A percentile compares a stretch with the other conserved stretches of the same genome.
phyloP scores from a whole-genome alignment of 345 rosid species.

The Citrus inodora region DNA sequence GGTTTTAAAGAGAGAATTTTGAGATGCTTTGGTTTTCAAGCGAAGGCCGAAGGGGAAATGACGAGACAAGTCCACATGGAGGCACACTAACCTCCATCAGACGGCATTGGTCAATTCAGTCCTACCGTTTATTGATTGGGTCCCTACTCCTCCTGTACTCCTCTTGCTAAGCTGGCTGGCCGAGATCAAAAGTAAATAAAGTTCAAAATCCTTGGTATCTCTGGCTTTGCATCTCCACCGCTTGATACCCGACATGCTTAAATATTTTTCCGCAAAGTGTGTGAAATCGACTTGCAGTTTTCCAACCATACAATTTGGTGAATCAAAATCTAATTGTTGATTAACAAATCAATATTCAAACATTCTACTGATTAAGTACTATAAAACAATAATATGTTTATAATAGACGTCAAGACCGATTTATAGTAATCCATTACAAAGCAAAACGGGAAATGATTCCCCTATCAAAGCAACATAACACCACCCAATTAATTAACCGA shows the following conservation, averaged over 20 bases:
- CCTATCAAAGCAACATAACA: too few species aligned
- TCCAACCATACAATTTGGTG: background rate
- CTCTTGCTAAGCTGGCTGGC: slow-evolving; percentile 9
- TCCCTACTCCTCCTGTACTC: background rate
- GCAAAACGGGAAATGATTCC: too few species aligned
- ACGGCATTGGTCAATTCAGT: background rate
- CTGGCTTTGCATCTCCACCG: background rate
- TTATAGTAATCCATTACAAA: too few species aligned
- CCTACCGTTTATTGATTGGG: background rate
- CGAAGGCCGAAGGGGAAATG: background rate
- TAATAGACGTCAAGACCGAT: too few species aligned
- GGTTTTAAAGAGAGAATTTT: background rate
- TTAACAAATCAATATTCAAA: background rate
- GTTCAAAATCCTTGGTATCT: slow-evolving; percentile 2
- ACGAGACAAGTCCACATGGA: background rate
- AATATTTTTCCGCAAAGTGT: background rate
- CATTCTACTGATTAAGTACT: too few species aligned
- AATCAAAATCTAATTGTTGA: background rate
- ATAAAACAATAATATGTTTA: too few species aligned
- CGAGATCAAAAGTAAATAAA: background rate
- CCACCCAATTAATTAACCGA: too few species aligned
- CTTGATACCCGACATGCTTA: slow-evolving; percentile 12
- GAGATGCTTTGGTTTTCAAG: background rate
- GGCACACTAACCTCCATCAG: background rate
- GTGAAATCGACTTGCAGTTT: background rate